These are phyloP conservation scores for Aureobasidium sp. DNA, from an alignment of 2,329 filamentous ascomycete species.

Conservation along the genomic window DNA sequence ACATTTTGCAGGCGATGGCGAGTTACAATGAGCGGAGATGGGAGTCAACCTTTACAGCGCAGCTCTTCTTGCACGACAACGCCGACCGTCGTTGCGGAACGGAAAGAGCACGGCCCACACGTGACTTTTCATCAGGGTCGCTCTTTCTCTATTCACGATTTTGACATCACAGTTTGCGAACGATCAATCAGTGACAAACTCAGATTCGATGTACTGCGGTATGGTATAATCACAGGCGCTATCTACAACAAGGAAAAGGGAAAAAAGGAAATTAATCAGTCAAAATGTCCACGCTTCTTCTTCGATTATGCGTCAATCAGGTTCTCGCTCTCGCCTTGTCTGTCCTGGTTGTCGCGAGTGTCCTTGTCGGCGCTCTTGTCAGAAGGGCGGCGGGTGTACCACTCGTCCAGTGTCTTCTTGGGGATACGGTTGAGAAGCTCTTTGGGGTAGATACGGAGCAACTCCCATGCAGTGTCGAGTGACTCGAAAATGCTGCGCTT, in stretches of 20 bases:
- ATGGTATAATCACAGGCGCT: slow-evolving; percentile 11
- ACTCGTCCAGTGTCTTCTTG: slow-evolving; percentile 45
- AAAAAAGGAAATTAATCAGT: neutral
- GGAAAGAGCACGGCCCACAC: neutral
- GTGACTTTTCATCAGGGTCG: neutral
- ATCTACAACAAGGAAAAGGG: slow-evolving; percentile 6
- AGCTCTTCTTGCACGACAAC: neutral
- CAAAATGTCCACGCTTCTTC: neutral
- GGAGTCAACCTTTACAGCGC: neutral
- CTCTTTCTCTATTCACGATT: neutral
- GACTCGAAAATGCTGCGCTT: slow-evolving; percentile 86
- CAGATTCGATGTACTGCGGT: slow-evolving; percentile 5
- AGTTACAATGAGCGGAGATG: slow-evolving; percentile 9
- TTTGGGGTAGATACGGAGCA: slow-evolving; percentile 96
- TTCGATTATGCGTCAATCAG: slow-evolving; percentile 15
- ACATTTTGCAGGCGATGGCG: slow-evolving; percentile 36
- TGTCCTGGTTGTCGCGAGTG: slow-evolving; percentile 34
- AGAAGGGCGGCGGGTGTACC: slow-evolving; percentile 35
- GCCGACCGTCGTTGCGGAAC: neutral
- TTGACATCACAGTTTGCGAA: neutral
- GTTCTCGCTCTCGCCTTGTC: slow-evolving; percentile 18
- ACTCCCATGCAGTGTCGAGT: slow-evolving; percentile 89
- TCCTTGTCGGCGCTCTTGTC: slow-evolving; percentile 32
- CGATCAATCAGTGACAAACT: neutral
- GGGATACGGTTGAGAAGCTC: slow-evolving; percentile 82